phyloP scores from a whole-genome alignment of 352 stramenopile genomes.

The Globisporangium mamillatum region DNA sequence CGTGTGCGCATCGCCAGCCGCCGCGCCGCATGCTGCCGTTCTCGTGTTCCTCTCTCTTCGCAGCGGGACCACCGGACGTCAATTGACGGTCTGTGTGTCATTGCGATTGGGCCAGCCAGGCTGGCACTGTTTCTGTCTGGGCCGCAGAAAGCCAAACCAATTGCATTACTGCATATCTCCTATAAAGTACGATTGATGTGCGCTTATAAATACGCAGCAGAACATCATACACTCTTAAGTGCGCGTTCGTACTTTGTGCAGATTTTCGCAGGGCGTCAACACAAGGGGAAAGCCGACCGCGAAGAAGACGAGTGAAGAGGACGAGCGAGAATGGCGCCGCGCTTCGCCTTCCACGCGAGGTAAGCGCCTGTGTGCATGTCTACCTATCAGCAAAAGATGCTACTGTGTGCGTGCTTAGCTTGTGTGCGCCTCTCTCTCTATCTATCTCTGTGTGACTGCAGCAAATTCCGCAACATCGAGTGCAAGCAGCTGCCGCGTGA shows the following conservation, averaged over 20 bases:
- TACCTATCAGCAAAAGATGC: background rate
- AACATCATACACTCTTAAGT: background rate
- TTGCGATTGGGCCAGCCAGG: background rate
- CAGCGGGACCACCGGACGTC: background rate
- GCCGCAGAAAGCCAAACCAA: background rate
- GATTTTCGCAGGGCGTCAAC: background rate
- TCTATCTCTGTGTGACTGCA: slow-evolving; percentile 14
- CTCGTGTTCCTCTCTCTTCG: background rate
- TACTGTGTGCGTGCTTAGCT: background rate
- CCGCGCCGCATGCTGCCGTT: slow-evolving; percentile 10
- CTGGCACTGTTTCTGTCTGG: background rate
- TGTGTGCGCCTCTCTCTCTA: background rate
- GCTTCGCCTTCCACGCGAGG: slow-evolving; percentile 51
- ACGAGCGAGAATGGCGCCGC: slow-evolving; percentile 37
- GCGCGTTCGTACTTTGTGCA: background rate
- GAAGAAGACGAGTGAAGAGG: slow-evolving; percentile 4
- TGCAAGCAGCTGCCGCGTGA: slow-evolving; percentile 46
- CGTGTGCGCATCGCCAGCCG: slow-evolving; percentile 15
- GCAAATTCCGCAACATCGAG: slow-evolving; percentile 83
- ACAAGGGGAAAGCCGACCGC: background rate
- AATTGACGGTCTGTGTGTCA: background rate
- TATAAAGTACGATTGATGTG: background rate
- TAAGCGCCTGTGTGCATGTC: slow-evolving; percentile 1
- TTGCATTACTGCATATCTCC: background rate
- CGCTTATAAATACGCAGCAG: background rate